A percentile compares a stretch with the other conserved stretches of the same genome.
phyloP scores from a whole-genome alignment of 257 asterid genomes.

The Solanum pennellii region DNA sequence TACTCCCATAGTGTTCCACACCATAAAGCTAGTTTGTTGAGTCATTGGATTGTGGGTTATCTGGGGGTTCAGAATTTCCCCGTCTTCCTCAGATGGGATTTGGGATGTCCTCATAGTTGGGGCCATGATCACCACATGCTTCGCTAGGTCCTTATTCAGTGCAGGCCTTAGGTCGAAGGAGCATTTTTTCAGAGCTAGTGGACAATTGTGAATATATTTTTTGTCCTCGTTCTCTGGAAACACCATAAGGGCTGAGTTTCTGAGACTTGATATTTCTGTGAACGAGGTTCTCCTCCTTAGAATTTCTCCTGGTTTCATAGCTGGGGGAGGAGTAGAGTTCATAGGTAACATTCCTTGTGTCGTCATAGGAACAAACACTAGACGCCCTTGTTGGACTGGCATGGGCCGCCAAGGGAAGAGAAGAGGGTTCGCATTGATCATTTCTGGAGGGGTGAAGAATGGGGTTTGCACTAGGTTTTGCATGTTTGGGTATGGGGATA shows the following conservation, averaged over 20 bases:
- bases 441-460: background rate
- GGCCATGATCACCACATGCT: background rate
- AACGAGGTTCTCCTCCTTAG: background rate
- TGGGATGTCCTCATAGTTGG: background rate
- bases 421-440: background rate
- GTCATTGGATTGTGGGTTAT: background rate
- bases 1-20: background rate
- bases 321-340: background rate
- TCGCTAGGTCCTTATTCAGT: background rate
- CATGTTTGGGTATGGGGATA: background rate
- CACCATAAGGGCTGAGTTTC: background rate
- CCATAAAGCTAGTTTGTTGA: too few species aligned
- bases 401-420: background rate
- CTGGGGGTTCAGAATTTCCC: background rate
- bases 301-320: background rate
- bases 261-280: background rate
- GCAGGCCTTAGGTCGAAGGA: background rate
- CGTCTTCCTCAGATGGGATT: background rate
- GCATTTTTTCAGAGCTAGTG: background rate
- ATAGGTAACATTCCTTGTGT: background rate
- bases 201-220: background rate
- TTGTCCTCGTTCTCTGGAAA: background rate
- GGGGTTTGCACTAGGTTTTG: background rate
- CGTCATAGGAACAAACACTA: background rate
- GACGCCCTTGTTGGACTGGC: background rate